Evolutionary conservation across 2,329 filamentous ascomycete species (phyloP).

Genomic region (Apiospora arundinis): DNA sequence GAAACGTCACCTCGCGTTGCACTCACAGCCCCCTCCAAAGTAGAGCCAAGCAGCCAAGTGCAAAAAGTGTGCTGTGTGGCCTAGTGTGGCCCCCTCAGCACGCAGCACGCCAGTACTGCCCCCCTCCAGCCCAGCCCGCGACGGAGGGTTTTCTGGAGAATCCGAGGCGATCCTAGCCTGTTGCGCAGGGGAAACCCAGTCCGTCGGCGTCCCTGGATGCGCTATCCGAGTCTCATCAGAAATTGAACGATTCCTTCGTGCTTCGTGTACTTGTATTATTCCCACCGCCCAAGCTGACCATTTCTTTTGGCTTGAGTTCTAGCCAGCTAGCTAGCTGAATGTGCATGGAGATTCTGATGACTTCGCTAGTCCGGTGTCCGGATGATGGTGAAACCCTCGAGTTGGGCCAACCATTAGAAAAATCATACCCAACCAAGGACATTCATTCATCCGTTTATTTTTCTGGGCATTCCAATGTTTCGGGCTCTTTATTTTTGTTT

Average conservation of each 20-base stretch:
- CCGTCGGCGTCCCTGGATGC: background rate
- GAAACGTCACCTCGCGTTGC: conserved; percentile 12
- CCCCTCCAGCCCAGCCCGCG: background rate
- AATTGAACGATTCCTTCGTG: background rate
- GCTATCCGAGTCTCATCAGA: conserved; percentile 3
- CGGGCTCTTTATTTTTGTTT: background rate
- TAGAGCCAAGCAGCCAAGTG: background rate
- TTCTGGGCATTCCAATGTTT: background rate
- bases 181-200: conserved; percentile 10
- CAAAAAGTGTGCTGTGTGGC: background rate
- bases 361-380: background rate
- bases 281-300: background rate
- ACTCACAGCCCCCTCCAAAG: conserved; percentile 3
- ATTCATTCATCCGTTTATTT: background rate
- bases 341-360: background rate
- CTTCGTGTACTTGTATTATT: background rate
- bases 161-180: conserved; percentile 10
- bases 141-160: conserved; percentile 18
- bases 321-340: too few species aligned
- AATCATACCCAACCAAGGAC: background rate
- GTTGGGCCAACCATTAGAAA: background rate
- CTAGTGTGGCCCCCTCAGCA: too few species aligned
- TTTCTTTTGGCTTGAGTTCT: background rate
- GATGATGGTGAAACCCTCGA: conserved; percentile 10
- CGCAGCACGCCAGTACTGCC: too few species aligned